Percentiles rank a stretch among this genome's conserved stretches.
These are phyloP conservation scores for Colletotrichum aenigma DNA, from an alignment of 2,329 filamentous ascomycete genomes.

Conservation along the genomic window DNA sequence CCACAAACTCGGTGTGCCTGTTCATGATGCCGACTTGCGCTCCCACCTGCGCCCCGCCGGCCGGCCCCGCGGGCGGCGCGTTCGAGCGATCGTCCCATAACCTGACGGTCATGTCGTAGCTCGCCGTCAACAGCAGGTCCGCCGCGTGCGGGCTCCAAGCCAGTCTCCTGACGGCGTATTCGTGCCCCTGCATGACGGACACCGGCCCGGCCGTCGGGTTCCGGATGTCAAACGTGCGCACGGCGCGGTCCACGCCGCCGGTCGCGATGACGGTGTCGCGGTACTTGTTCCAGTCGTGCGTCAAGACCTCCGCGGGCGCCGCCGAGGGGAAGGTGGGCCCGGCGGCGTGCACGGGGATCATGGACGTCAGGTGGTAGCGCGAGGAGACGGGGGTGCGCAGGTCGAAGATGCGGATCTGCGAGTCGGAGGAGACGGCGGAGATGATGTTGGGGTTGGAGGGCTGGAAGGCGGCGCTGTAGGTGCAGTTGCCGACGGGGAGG, in stretches of 20 bases:
- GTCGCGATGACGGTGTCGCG: constrained; percentile 83
- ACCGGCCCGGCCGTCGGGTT: constrained; percentile 75
- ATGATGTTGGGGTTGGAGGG: constrained; percentile 86
- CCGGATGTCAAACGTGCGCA: constrained; percentile 90
- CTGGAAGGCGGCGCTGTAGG: constrained; percentile 90
- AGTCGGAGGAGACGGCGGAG: constrained; percentile 88
- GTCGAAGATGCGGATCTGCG: constrained; percentile 88
- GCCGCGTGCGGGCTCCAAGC: constrained; percentile 94
- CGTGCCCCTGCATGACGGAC: constrained; percentile 79
- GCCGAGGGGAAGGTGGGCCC: constrained; percentile 48
- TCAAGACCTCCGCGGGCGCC: constrained; percentile 79
- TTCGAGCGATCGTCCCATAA: constrained; percentile 82
- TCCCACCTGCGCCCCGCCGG: constrained; percentile 54
- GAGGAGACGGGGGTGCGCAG: constrained; percentile 84
- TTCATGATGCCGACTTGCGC: constrained; percentile 87
- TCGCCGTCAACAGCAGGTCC: constrained; percentile 84
- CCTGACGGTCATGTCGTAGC: constrained; percentile 97
- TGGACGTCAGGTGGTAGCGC: constrained; percentile 83
- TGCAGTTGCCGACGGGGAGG: constrained; percentile 89
- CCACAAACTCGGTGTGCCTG: constrained; percentile 92
- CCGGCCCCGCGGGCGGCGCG: constrained; percentile 38
- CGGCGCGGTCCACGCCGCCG: constrained; percentile 83
- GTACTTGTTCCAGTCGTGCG: constrained; percentile 99
- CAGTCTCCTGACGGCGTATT: constrained; percentile 86
- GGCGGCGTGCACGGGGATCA: constrained; percentile 81